Evolutionary conservation across 768 basidiomycete genomes (phyloP).

Genomic region (Mycena crocata): DNA sequence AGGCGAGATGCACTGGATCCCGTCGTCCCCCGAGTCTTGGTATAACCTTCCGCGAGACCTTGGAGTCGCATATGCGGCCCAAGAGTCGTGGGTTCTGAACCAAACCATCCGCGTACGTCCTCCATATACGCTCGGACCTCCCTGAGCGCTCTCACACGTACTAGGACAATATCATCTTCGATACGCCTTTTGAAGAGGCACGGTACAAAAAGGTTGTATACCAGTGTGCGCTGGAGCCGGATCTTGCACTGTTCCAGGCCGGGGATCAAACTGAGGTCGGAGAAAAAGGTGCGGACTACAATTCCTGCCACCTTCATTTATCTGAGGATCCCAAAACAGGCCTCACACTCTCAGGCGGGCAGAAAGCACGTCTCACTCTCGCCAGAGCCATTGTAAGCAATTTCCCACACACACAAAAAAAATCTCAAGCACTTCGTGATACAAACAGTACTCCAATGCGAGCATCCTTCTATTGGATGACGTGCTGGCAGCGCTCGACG

Average conservation of each 20-base stretch:
- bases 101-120: slow-evolving; percentile 69
- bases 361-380: slow-evolving; percentile 59
- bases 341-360: slow-evolving; percentile 48
- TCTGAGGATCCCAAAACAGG: neutral
- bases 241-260: slow-evolving; percentile 75
- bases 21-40: slow-evolving; percentile 64
- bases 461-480: slow-evolving; percentile 79
- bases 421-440: neutral
- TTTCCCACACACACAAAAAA: no score
- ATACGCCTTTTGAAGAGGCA: slow-evolving; percentile 78
- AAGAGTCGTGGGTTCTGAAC: slow-evolving; percentile 89
- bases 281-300: slow-evolving; percentile 68
- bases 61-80: slow-evolving; percentile 83
- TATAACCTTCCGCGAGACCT: slow-evolving; percentile 74
- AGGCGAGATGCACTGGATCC: slow-evolving; percentile 77
- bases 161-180: slow-evolving; percentile 86
- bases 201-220: slow-evolving; percentile 82
- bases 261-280: slow-evolving; percentile 79
- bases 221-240: slow-evolving; percentile 80
- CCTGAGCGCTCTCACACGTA: neutral
- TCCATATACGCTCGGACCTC: no score
- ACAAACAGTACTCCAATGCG: slow-evolving; percentile 56
- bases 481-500: slow-evolving; percentile 74
- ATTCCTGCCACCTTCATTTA: slow-evolving; percentile 39
- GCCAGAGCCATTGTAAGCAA: slow-evolving; percentile 59